A percentile compares a stretch with the other conserved stretches of the same genome.
phyloP scores from a whole-genome alignment of 1,139 yeast genomes.

The Ashbya aceris region DNA sequence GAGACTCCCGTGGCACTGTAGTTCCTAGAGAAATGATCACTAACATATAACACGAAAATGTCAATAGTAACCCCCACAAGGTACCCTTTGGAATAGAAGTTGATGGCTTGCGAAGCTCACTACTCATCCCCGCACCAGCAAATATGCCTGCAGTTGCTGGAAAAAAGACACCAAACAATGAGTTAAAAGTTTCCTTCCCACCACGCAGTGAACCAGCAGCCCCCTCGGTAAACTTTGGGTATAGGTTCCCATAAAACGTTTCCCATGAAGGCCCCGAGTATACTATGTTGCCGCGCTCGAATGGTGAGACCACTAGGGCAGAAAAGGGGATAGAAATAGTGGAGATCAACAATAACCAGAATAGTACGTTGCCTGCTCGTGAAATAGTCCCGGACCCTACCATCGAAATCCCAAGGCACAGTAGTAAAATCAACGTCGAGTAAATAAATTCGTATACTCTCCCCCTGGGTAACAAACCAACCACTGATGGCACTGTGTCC shows the following conservation, averaged over 20 bases:
- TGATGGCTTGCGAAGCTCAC: slow-evolving; percentile 81
- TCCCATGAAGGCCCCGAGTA: slow-evolving; percentile 70
- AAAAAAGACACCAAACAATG: slow-evolving; percentile 87
- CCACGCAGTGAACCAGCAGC: slow-evolving; percentile 82
- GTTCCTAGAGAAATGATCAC: slow-evolving; percentile 76
- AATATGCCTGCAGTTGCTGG: slow-evolving; percentile 98
- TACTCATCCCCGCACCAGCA: slow-evolving; percentile 99
- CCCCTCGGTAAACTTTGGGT: slow-evolving; percentile 74
- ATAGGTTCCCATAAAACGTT: slow-evolving; percentile 54
- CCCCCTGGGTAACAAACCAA: slow-evolving; percentile 47
- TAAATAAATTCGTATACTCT: slow-evolving; percentile 48
- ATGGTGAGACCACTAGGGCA: slow-evolving; percentile 53
- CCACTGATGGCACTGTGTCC: slow-evolving; percentile 44
- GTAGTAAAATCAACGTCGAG: slow-evolving; percentile 53
- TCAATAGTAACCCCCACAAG: slow-evolving; percentile 63
- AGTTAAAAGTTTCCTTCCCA: slow-evolving; percentile 64
- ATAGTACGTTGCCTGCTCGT: slow-evolving; percentile 69
- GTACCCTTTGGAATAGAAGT: slow-evolving; percentile 88
- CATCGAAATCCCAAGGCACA: slow-evolving; percentile 70
- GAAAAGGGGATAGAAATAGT: slow-evolving; percentile 81
- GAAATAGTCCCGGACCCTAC: slow-evolving; percentile 81
- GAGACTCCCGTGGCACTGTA: slow-evolving; percentile 67
- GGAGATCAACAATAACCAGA: slow-evolving; percentile 57
- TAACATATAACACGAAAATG: slow-evolving; percentile 61
- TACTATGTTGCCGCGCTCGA: slow-evolving; percentile 38